Base-by-base conservation (phyloP, 2,329 filamentous ascomycete species). In the Monilinia vaccinii-corymbosi region DNA sequence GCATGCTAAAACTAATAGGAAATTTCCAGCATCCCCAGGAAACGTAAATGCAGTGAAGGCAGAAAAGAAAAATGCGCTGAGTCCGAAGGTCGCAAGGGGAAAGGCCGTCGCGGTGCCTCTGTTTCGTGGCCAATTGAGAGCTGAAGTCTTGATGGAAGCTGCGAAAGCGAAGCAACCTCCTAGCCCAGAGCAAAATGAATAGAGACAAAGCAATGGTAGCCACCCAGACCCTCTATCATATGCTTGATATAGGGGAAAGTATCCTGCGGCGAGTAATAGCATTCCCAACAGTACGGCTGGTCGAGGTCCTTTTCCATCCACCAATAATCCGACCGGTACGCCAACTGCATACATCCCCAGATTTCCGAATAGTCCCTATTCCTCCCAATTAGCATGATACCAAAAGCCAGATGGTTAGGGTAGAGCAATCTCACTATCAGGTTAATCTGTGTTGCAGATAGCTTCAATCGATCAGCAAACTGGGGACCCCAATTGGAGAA, bases 401-500 rank as follows among this genome's bases (percentile, higher is more conserved):
- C 65, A 71, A 69, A 77, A 69, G 73, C 63, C 62, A 56, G 45
- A 25, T 36, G 8, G 28, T 6, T 56, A 36, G 49, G 44, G 31
- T 56, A 40, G 56, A 28, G 16, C 13, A 61, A 42, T 57, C 82
- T 72, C 78, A 87, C 92, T 71, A 99, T 92, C 66, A 97, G 75
- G 74, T 99, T 97, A 74, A 85, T 91, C 73, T 97, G 81, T 3
- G 93, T 97, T n/a, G 94, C 88, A 16, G 91, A 91, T 63, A 97
- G 83, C 71, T 88, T 85, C 68, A 99, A 79, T 67, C 83, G 86
- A 70, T 95, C 86, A 53, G 92, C 91, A 71, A 97, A 97, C 75
- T 97, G 92, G 23, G 94, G 94, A 16, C 90, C 91, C 92, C 94
- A 99, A 75, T 93, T 93, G 59, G 91, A 97, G 75, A 97, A 99